Evolutionary conservation across 2,329 filamentous ascomycete genomes (phyloP).

Genomic region (Paramyrothecium sp.): DNA sequence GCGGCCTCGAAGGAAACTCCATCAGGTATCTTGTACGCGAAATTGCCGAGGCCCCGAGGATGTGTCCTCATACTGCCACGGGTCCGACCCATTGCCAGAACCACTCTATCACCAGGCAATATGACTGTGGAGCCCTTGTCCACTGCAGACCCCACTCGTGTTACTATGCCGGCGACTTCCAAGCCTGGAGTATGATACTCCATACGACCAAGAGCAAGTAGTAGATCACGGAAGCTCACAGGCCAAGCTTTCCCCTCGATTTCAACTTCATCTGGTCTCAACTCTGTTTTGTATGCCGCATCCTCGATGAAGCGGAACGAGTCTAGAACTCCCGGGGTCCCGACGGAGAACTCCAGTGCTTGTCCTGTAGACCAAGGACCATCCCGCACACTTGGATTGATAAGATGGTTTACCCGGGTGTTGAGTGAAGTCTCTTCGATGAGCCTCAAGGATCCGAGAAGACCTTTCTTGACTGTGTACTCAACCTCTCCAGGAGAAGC

Average conservation of each 20-base stretch:
- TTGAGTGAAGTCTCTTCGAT: neutral
- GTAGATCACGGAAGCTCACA: neutral
- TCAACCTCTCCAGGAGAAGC: neutral
- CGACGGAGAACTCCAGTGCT: neutral
- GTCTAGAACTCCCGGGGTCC: neutral
- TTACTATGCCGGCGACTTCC: neutral
- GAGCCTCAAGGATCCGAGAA: neutral
- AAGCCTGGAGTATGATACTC: neutral
- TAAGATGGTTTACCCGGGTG: neutral
- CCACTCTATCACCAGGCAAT: too few species aligned
- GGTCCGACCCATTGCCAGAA: too few species aligned
- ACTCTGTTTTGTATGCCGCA: neutral
- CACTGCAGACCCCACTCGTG: neutral
- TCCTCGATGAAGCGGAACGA: neutral
- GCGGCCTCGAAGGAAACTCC: neutral
- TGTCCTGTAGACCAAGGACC: neutral
- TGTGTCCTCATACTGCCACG: too few species aligned
- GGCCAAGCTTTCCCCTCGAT: neutral
- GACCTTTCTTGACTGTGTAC: neutral
- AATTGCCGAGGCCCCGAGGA: too few species aligned
- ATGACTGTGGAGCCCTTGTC: too few species aligned
- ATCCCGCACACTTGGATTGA: neutral
- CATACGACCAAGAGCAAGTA: neutral
- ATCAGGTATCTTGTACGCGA: neutral
- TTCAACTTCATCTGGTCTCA: neutral